Percentiles rank a stretch among this genome's conserved stretches.
Evolutionary conservation across 2,329 filamentous ascomycete species (phyloP).

Genomic region (Pseudogymnoascus sp.): DNA sequence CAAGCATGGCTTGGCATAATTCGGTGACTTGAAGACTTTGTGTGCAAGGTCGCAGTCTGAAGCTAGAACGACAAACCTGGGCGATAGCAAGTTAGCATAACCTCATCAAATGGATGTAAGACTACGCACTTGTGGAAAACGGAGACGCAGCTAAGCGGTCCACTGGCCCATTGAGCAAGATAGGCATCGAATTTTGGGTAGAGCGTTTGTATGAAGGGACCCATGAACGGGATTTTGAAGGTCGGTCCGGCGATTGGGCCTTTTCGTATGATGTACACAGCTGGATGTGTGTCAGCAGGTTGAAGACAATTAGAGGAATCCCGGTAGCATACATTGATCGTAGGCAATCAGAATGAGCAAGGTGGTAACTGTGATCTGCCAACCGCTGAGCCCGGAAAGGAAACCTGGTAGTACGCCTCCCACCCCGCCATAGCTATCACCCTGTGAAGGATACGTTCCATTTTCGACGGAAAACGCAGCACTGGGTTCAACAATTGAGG

Average conservation of each 20-base stretch:
- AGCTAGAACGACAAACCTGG: conserved; percentile 70
- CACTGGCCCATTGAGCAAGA: conserved; percentile 69
- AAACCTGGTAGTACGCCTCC: neutral
- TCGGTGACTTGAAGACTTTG: conserved; percentile 74
- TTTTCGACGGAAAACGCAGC: neutral
- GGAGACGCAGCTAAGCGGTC: conserved; percentile 72
- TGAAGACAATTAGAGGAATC: neutral
- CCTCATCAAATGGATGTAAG: neutral
- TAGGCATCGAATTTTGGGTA: conserved; percentile 68
- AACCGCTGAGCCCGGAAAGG: conserved; percentile 15
- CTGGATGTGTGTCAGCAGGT: conserved; percentile 30
- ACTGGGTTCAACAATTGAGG: neutral
- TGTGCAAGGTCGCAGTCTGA: conserved; percentile 71
- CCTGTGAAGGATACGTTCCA: neutral
- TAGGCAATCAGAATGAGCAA: conserved; percentile 31
- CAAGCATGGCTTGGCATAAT: conserved; percentile 68
- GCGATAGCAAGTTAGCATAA: neutral
- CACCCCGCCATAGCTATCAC: neutral
- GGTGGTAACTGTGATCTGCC: conserved; percentile 29
- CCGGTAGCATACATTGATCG: conserved; percentile 32
- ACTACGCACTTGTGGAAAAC: conserved; percentile 69
- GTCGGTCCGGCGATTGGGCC: conserved; percentile 54
- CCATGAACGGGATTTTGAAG: conserved; percentile 63
- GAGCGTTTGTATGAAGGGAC: conserved; percentile 68
- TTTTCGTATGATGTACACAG: conserved; percentile 54